Conservation (phyloP, 2,329 filamentous ascomycete species). For the Graphium sp. region DNA sequence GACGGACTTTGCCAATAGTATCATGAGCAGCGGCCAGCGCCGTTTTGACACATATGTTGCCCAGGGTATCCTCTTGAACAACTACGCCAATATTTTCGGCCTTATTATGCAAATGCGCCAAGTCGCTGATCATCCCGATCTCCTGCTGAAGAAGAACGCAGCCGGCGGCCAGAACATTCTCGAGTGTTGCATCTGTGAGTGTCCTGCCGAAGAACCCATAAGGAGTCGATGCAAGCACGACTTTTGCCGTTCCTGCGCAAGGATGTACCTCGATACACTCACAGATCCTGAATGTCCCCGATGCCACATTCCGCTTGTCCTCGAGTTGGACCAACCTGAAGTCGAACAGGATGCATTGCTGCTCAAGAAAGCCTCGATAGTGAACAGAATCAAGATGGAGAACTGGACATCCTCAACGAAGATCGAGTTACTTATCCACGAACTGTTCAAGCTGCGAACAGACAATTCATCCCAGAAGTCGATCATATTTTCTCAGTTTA, state of each 20-base stretch:
- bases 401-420: constrained; percentile 98
- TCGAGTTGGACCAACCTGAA: constrained; percentile 89
- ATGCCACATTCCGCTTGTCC: constrained; percentile 77
- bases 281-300: constrained; percentile 68
- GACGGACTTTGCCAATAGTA: constrained; percentile 85
- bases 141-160: constrained; percentile 76
- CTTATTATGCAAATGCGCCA: constrained; percentile 99
- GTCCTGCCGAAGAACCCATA: constrained; percentile 87
- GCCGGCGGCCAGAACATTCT: constrained; percentile 80
- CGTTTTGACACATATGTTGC: constrained; percentile 94
- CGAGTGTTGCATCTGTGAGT: constrained; percentile 90
- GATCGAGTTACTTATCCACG: constrained; percentile 90
- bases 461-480: constrained; percentile 91
- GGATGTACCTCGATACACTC: constrained; percentile 52
- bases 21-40: constrained; percentile 81
- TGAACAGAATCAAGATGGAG: constrained; percentile 97
- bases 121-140: constrained; percentile 87
- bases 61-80: constrained; percentile 85
- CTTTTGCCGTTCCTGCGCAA: constrained; percentile 24
- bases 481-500: constrained; percentile 96
- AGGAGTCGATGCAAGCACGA: constrained; percentile 87
- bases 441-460: constrained; percentile 79
- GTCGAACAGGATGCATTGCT: constrained; percentile 79
- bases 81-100: constrained; percentile 97
- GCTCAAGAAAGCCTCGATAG: constrained; percentile 91